Evolutionary conservation across 257 asterid genomes (phyloP).

Genomic region (Scutellaria baicalensis): DNA sequence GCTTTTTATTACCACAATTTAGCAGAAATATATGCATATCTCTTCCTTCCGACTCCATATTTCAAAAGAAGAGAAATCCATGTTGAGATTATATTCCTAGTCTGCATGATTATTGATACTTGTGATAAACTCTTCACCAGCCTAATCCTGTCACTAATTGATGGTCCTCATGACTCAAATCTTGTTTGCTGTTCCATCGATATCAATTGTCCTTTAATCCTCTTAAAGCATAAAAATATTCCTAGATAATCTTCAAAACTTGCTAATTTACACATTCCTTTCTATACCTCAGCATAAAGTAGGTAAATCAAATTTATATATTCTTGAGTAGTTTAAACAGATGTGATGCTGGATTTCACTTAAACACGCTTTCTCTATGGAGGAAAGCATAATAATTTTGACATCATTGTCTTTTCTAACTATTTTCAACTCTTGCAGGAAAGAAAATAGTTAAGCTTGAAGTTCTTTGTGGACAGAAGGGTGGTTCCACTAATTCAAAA

Average conservation of each 20-base stretch:
- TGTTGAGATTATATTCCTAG: neutral
- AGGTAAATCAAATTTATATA: neutral
- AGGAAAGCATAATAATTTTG: neutral
- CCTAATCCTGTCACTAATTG: neutral
- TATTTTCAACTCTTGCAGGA: slow-evolving; percentile 35
- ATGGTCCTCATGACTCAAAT: neutral
- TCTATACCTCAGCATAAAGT: neutral
- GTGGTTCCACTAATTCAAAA: slow-evolving; percentile 31
- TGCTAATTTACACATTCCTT: neutral
- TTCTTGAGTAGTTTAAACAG: neutral
- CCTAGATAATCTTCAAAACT: neutral
- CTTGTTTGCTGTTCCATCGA: neutral
- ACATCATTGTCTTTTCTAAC: neutral
- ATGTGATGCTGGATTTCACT: neutral
- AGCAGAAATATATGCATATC: neutral
- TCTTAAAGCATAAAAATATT: neutral
- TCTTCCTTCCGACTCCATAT: neutral
- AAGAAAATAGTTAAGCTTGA: slow-evolving; percentile 65
- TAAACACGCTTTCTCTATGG: neutral
- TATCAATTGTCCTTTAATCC: neutral
- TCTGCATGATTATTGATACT: neutral
- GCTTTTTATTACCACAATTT: neutral
- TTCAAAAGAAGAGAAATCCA: neutral
- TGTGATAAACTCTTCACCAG: neutral
- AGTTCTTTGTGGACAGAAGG: slow-evolving; percentile 36